Evolutionary conservation across 495 filamentous ascomycete species (phyloP), one percentile per base, ranked within the genome.

Genomic region (Bathelium albidoporum): DNA sequence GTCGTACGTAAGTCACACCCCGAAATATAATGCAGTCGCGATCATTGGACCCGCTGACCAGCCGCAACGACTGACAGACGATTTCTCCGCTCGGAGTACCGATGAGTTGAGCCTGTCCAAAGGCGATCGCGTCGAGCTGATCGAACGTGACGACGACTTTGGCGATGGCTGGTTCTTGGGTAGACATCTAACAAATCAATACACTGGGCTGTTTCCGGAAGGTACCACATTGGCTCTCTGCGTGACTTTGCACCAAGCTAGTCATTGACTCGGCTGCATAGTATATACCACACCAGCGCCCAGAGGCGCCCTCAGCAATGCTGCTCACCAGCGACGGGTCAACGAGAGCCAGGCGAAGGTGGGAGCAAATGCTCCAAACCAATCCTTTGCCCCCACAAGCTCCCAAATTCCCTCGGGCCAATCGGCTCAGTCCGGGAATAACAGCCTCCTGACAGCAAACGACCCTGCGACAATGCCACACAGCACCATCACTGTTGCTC

Each of bases 131-230:
- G 90, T 99, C 60, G 87, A 95, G 76, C 77, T 99, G 62, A 84
- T 96, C 44, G 94, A 97, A 73, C 84, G 95, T 65, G 93, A 97
- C 74, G 93, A 97, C 73, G 95, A 96, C 68, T 99, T 97, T 74
- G 89, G 89, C 59, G 95, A 99, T 78, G 95, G 94, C 61, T 99
- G 95, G 95, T 99, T 89, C 76, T 75, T 96, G 66, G 95, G 95
- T 31, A 85, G 86, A 71, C 89, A 96, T 73, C 64, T 87, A 66
- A 77, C 81, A 58, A 91, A 86, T 69, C 85, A 82, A 36, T 84
- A 84, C 65, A 93, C 81, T 55, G 92, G 92, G 52, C 82, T 97
- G 34, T 96, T 97, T 73, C 92, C 92, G 18, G 90, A 91, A 81
- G 89, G 91, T 95, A 77, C 64, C 2, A 82, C 70, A 28, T 10